Percentiles rank a stretch among this genome's conserved stretches.
Conservation (phyloP, 768 basidiomycete genomes). For the Naganishia vishniacii region DNA sequence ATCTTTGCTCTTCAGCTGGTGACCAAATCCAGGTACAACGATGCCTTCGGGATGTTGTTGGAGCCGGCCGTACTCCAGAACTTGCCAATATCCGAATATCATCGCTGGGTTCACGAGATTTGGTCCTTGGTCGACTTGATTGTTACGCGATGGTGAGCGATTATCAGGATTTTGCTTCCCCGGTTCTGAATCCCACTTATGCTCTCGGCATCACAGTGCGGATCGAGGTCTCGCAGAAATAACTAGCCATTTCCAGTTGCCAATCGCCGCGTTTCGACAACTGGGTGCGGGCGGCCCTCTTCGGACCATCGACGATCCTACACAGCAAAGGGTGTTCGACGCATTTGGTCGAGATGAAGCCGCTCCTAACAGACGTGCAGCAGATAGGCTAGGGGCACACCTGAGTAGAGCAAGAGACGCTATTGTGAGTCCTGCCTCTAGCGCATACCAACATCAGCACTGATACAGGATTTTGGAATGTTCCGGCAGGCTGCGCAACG, state of each 20-base stretch:
- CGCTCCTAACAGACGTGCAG: constrained; percentile 3
- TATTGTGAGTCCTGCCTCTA: neutral
- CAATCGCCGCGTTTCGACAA: constrained; percentile 22
- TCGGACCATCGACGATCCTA: constrained; percentile 22
- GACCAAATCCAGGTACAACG: constrained; percentile 19
- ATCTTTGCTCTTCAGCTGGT: neutral
- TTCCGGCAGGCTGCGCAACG: neutral
- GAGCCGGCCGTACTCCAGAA: constrained; percentile 26
- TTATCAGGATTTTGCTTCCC: neutral
- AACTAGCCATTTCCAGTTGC: constrained; percentile 24
- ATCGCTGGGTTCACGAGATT: constrained; percentile 36
- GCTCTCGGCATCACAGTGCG: constrained; percentile 22
- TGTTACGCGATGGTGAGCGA: constrained; percentile 34
- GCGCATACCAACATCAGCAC: neutral
- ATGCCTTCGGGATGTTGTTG: constrained; percentile 33
- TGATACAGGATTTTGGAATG: neutral
- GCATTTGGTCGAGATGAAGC: constrained; percentile 20
- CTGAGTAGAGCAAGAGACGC: constrained; percentile 11
- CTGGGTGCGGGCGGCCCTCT: constrained; percentile 33
- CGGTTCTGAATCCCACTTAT: neutral
- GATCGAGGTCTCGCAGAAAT: constrained; percentile 21
- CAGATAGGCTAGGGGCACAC: constrained; percentile 1
- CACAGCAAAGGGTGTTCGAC: constrained; percentile 15
- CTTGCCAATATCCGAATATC: constrained; percentile 34
- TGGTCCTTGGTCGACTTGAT: constrained; percentile 36